A percentile compares a stretch with the other conserved stretches of the same genome.
Evolutionary conservation across 129 eudicot genomes (phyloP).

Genomic region (Cynara cardunculus): DNA sequence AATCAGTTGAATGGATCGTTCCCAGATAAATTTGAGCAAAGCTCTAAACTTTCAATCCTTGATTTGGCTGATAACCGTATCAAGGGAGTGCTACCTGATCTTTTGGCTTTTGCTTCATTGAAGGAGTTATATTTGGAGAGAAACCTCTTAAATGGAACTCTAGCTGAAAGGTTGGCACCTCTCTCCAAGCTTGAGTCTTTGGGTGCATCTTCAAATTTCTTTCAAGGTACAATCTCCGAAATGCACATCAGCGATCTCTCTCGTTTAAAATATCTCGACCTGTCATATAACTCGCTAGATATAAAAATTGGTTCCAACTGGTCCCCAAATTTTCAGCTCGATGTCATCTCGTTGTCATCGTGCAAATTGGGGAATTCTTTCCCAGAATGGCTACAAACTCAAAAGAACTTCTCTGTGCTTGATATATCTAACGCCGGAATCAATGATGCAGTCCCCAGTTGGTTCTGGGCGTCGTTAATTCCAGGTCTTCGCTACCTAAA

Average conservation of each 20-base stretch:
- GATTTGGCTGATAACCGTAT: constrained; percentile 26
- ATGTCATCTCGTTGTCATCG: constrained; percentile 17
- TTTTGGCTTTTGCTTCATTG: constrained; percentile 21
- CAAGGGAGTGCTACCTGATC: constrained; percentile 36
- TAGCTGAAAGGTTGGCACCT: constrained; percentile 25
- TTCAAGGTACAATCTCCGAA: constrained; percentile 33
- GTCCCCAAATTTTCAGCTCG: constrained; percentile 40
- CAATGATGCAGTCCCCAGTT: constrained; percentile 29
- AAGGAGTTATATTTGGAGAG: constrained; percentile 10
- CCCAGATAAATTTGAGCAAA: constrained; percentile 22
- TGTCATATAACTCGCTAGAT: constrained; percentile 8
- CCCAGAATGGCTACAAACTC: constrained; percentile 52
- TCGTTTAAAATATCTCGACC: constrained; percentile 7
- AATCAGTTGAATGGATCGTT: constrained; percentile 37
- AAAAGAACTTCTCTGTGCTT: constrained; percentile 17
- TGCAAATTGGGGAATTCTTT: constrained; percentile 33
- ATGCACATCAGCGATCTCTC: constrained; percentile 37
- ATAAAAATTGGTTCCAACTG: constrained; percentile 9
- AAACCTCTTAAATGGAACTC: constrained; percentile 37
- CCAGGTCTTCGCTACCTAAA: constrained; percentile 27
- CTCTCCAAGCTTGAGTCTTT: constrained; percentile 32
- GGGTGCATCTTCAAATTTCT: constrained; percentile 26
- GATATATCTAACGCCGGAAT: constrained; percentile 32
- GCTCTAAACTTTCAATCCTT: constrained; percentile 26
- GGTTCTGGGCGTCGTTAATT: constrained; percentile 38